Percentiles rank a stretch among this genome's conserved stretches.
Evolutionary conservation across 768 basidiomycete genomes (phyloP).

Genomic region (Boletellus ananas): DNA sequence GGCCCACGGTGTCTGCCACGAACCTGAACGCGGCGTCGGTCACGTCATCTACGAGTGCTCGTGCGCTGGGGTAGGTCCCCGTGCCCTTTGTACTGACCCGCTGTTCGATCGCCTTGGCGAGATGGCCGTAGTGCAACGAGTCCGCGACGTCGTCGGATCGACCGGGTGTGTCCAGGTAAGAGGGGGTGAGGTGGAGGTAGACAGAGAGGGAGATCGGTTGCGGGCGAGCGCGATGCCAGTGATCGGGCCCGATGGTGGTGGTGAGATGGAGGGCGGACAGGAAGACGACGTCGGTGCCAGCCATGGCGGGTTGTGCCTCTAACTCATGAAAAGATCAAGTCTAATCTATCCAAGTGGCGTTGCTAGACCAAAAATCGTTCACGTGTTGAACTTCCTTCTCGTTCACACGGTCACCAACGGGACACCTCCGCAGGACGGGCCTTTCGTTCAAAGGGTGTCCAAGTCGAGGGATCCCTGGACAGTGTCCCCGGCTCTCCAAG

Average conservation of each 20-base stretch:
- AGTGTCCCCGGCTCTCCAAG: no score
- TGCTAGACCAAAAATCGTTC: no score
- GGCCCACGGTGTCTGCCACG: slow-evolving; percentile 32
- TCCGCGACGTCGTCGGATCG: slow-evolving; percentile 49
- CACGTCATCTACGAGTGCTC: slow-evolving; percentile 36
- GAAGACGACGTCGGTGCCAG: slow-evolving; percentile 41
- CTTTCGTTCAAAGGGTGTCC: no score
- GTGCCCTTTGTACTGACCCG: slow-evolving; percentile 15
- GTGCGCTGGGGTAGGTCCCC: slow-evolving; percentile 24
- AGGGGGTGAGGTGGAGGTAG: slow-evolving; percentile 36
- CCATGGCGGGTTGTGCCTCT: no score
- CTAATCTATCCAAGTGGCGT: no score
- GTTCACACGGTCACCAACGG: no score
- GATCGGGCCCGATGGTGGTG: slow-evolving; percentile 45
- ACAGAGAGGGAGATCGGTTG: slow-evolving; percentile 55
- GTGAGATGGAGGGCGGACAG: slow-evolving; percentile 40
- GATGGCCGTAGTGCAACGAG: slow-evolving; percentile 63
- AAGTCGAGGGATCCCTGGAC: no score
- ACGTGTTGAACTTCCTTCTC: no score
- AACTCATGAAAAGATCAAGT: no score
- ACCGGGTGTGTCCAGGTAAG: slow-evolving; percentile 44
- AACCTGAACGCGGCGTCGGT: slow-evolving; percentile 36
- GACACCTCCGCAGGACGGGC: no score
- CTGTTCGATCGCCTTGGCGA: slow-evolving; percentile 46
- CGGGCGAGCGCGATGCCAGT: slow-evolving; percentile 43